These are phyloP conservation scores for Coemansia sp. DNA, from an alignment of 192 early-diverging fungal species.

Conservation along the genomic window DNA sequence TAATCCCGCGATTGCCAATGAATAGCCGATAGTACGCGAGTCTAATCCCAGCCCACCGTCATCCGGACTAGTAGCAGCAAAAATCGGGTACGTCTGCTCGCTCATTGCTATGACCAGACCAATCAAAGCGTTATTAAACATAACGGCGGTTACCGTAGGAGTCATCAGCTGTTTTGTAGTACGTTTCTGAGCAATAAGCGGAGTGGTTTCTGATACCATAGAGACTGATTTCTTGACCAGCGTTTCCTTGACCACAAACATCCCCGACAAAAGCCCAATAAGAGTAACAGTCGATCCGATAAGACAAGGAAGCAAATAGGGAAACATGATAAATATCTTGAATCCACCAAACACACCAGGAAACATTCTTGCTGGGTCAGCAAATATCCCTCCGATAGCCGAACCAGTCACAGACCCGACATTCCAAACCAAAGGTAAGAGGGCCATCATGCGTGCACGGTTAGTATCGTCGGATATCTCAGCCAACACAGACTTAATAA, in stretches of 20 bases:
- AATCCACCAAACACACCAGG: constrained; percentile 65
- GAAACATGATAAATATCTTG: constrained; percentile 66
- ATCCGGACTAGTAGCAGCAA: constrained; percentile 15
- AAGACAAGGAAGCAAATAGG: constrained; percentile 87
- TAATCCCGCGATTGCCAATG: constrained; percentile 48
- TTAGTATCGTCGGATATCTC: constrained; percentile 87
- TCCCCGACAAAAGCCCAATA: constrained; percentile 58
- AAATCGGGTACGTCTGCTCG: constrained; percentile 49
- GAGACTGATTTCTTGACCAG: constrained; percentile 4
- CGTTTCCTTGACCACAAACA: constrained; percentile 69
- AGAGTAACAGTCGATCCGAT: constrained; percentile 66
- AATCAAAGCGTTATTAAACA: constrained; percentile 23
- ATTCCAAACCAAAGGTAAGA: constrained; percentile 77
- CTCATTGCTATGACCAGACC: constrained; percentile 25
- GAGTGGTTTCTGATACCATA: constrained; percentile 9
- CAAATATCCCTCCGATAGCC: constrained; percentile 80
- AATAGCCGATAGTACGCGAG: constrained; percentile 58
- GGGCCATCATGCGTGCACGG: constrained; percentile 72
- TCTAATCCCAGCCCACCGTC: constrained; percentile 14
- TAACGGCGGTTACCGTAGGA: constrained; percentile 12
- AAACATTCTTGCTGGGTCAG: constrained; percentile 62
- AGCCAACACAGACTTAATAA: constrained; percentile 81
- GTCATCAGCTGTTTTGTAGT: constrained; percentile 19
- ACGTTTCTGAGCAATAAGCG: constrained; percentile 6
- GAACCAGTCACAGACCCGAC: constrained; percentile 70